These are phyloP conservation scores for Melastoma candidum DNA, from an alignment of 441 rosid genomes.

Conservation along the genomic window DNA sequence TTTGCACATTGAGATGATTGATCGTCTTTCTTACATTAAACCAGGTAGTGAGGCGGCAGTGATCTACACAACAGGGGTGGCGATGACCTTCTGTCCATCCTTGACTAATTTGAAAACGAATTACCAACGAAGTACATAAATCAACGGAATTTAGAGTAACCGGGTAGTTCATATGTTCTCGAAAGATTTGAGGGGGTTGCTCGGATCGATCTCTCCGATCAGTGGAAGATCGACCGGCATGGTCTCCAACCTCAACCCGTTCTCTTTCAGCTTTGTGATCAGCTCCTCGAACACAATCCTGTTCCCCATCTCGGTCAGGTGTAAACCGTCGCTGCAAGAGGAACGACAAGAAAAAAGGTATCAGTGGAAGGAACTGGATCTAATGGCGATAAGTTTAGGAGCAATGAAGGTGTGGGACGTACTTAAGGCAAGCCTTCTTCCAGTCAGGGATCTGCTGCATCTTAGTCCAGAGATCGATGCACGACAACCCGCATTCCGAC, in stretches of 20 bases:
- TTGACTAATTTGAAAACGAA: too few relatives aligned
- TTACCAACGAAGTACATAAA: not conserved
- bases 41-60: too few relatives aligned
- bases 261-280: conserved; percentile 35
- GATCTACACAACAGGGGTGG: too few relatives aligned
- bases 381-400: not conserved
- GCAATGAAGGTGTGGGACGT: not conserved
- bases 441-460: conserved; percentile 59
- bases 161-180: conserved; percentile 7
- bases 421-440: conserved; percentile 55
- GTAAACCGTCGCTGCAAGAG: conserved; percentile 70
- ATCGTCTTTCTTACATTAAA: too few relatives aligned
- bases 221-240: conserved; percentile 51
- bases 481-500: conserved; percentile 36
- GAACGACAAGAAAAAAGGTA: not conserved
- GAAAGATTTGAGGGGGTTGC: conserved; percentile 49
- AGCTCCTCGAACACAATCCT: conserved; percentile 69
- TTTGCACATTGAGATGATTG: too few relatives aligned
- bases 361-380: not conserved
- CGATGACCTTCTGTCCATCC: too few relatives aligned
- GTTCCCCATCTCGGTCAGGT: conserved; percentile 47
- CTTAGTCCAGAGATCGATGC: conserved; percentile 61
- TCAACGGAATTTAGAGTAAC: not conserved
- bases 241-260: conserved; percentile 42
- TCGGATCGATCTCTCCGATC: conserved; percentile 40